Evolutionary conservation across 495 filamentous ascomycete species (phyloP), one percentile per base, ranked within the genome.

Genomic region (Penicillium goetzii): DNA sequence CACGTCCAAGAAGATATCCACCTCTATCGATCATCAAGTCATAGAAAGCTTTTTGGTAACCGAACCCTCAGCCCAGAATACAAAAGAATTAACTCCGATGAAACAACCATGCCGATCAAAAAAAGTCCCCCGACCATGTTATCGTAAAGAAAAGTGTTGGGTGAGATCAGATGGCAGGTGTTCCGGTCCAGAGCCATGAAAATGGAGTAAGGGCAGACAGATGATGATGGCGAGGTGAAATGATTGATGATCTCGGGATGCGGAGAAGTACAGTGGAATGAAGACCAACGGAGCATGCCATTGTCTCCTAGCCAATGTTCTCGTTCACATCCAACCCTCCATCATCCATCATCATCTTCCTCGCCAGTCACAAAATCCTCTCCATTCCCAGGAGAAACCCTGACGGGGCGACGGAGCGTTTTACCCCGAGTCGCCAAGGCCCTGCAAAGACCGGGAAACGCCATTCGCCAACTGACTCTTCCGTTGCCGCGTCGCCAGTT

Each of bases 301-400:
- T 77, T 72, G 72, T 56, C 56, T 52, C 25, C 60, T 65, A 71
- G 57, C 62, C 64, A 47, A 36, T 58, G 47, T 65, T 51, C 21
- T 52, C 60, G 32, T 55, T 63, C 56, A 60, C 68, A 67, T 53
- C 63, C 28, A 26, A 49, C 57, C 63, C 59, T 56, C 63, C 56
- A 60, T 71, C 64, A 68, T 68, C 65, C 65, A 62, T 82, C 80
- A n/a, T 82, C 81, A 58, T 85, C 84, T 58, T 83, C 84, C 23
- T 83, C 81, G 25, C 82, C 84, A 26, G 80, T 81, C 60, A 67
- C 60, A 62, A 74, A 67, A 62, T 56, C 63, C 65, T 83, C 81
- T 52, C 82, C 80, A 64, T 80, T 80, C 50, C 71, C 65, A 54
- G 71, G 60, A 63, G 70, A 68, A 63, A 45, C 47, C 64, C 66